Evolutionary conservation across 768 basidiomycete species (phyloP), one percentile per base, ranked within the genome.

Genomic region (Strobilomyces echinocephalus): DNA sequence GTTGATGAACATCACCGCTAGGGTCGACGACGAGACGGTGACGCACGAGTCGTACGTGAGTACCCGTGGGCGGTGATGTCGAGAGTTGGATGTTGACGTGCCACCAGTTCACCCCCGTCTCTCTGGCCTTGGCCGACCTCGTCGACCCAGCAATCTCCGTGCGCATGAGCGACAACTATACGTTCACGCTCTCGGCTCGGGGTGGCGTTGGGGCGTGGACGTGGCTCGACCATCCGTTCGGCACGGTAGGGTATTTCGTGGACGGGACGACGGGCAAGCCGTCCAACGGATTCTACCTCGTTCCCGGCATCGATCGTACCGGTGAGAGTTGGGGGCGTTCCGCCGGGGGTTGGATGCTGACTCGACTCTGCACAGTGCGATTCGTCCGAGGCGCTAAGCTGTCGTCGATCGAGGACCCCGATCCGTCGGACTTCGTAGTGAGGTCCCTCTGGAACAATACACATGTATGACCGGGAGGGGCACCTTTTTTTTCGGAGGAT

Each of bases 181-280:
- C 74, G 0, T 82, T 84, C 61, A 77, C 74, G 2, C 62, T 83
- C 5, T 80, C 79, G 4, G 81, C 80, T 2, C 64, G 66, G 41
- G 76, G 78, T 12, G 82, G 81, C 1, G 81, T 83, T 5, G 80
- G 76, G 0, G 69, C 75, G 0, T 83, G 79, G 77, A 77, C 81
- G 6, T 83, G 81, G 81, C 68, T 84, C 1, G 82, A 83, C 50
- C 81, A 83, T 63, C 81, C 81, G 0, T 66, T 71, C 0, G 79
- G 79, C 16, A 82, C 79, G 0, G 68, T 82, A 1, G 82, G 81
- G 9, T 67, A 75, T 40, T 83, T 83, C 60, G 65, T 76, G 35
- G 79, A 82, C 54, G 63, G 60, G 20, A 48, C 54, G 8, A 80
- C 75, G 0, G 72, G 71, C 0, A 21, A 67, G 5, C 77, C 79